Conservation (phyloP, 179 eudicot species). For the Beta lomatogona region DNA sequence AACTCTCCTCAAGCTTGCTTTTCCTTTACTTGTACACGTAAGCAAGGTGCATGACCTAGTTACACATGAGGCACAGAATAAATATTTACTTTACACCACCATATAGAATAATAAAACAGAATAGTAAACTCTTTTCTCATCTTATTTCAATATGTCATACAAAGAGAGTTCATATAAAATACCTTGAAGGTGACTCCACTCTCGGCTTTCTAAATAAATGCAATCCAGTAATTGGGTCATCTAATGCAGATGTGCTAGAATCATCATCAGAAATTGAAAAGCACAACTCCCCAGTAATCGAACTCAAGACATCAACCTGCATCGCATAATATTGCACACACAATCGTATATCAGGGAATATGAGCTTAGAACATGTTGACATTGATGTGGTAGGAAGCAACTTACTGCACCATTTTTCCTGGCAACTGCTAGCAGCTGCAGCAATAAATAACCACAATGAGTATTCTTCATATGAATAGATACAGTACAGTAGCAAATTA, state of each 20-base stretch:
- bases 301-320: slow-evolving; percentile 77
- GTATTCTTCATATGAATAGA: background rate
- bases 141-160: background rate
- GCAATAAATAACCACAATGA: slow-evolving; percentile 25
- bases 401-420: slow-evolving; percentile 87
- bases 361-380: background rate
- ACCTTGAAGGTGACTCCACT: slow-evolving; percentile 59
- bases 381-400: slow-evolving; percentile 20
- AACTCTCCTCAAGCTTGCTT: slow-evolving; percentile 56
- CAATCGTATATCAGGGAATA: slow-evolving; percentile 2
- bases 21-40: slow-evolving; percentile 75
- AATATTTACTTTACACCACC: slow-evolving; percentile 3
- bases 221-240: slow-evolving; percentile 67
- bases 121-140: background rate
- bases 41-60: slow-evolving; percentile 77
- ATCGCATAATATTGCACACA: background rate
- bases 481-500: background rate
- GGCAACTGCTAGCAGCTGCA: slow-evolving; percentile 85
- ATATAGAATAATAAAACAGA: background rate
- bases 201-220: slow-evolving; percentile 63
- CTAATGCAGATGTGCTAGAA: slow-evolving; percentile 43
- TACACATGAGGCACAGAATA: background rate
- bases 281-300: slow-evolving; percentile 63
- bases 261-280: slow-evolving; percentile 42
- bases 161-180: slow-evolving; percentile 13